Evolutionary conservation across 2,329 filamentous ascomycete genomes (phyloP).

Genomic region (Hypoxylon sp.): DNA sequence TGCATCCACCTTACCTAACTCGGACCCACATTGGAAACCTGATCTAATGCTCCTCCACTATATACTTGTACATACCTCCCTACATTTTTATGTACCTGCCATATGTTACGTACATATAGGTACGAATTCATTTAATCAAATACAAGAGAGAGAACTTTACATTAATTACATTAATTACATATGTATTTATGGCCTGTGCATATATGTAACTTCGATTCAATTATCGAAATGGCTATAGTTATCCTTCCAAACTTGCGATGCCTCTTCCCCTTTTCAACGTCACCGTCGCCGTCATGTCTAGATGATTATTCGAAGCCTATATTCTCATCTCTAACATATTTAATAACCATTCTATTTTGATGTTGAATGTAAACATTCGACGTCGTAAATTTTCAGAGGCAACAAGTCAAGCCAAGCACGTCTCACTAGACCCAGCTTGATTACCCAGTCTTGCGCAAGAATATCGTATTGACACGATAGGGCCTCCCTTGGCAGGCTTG

Average conservation of each 20-base stretch:
- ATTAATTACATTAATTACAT: too few relatives aligned
- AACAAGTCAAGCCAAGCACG: background rate
- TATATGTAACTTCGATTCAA: too few relatives aligned
- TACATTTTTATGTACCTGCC: too few relatives aligned
- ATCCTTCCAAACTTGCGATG: background rate
- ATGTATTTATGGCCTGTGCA: too few relatives aligned
- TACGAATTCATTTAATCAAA: too few relatives aligned
- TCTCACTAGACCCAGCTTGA: background rate
- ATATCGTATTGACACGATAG: too few relatives aligned
- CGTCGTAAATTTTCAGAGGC: too few relatives aligned
- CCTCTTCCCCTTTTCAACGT: conserved; percentile 8
- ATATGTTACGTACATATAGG: too few relatives aligned
- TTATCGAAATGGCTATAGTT: background rate
- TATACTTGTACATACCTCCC: too few relatives aligned
- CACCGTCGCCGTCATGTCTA: conserved; percentile 16
- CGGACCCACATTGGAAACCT: background rate
- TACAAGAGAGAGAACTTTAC: too few relatives aligned
- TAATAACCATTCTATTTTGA: background rate
- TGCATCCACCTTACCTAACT: conserved; percentile 5
- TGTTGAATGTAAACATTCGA: background rate
- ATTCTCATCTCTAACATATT: background rate
- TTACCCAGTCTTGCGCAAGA: background rate
- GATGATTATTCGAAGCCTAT: background rate
- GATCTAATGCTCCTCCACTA: too few relatives aligned
- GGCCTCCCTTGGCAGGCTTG: background rate